Conservation (phyloP, 1,284 basidiomycete species). For the Polyporus tsugae region DNA sequence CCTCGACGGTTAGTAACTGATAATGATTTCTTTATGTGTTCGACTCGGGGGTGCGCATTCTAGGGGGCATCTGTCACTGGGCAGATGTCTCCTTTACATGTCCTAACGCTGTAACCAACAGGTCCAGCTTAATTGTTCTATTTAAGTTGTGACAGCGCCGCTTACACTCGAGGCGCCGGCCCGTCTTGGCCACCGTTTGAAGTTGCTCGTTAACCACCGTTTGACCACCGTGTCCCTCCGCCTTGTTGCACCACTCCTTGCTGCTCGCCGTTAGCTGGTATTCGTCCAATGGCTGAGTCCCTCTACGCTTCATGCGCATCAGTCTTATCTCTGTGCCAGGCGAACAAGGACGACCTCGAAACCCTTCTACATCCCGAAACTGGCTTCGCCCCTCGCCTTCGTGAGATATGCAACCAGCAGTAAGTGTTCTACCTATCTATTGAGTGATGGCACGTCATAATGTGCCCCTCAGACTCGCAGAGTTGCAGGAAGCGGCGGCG, state of each 20-base stretch:
- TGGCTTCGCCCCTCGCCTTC: conserved; percentile 74
- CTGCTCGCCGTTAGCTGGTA: not conserved
- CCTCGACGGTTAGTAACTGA: conserved; percentile 1
- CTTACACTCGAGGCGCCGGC: too few relatives aligned
- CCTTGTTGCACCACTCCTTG: not conserved
- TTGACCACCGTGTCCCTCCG: not conserved
- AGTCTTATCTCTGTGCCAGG: conserved; percentile 65
- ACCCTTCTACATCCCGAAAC: conserved; percentile 67
- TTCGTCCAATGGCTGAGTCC: conserved; percentile 41
- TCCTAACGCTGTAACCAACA: too few relatives aligned
- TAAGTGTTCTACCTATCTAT: conserved; percentile 44
- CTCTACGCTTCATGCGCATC: conserved; percentile 71
- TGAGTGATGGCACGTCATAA: not conserved
- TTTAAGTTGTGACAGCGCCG: too few relatives aligned
- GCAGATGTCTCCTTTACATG: too few relatives aligned
- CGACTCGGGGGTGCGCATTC: not conserved
- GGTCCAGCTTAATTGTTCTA: too few relatives aligned
- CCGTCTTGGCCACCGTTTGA: not conserved
- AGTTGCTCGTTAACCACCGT: not conserved
- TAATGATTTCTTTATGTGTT: conserved; percentile 5
- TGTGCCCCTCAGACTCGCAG: conserved; percentile 51
- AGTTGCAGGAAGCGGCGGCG: conserved; percentile 55
- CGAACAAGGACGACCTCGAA: conserved; percentile 65
- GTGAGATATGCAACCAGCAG: conserved; percentile 71
- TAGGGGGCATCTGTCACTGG: too few relatives aligned